Base-by-base conservation (phyloP, 768 basidiomycete species). In the Melanogaster broomeanus region DNA sequence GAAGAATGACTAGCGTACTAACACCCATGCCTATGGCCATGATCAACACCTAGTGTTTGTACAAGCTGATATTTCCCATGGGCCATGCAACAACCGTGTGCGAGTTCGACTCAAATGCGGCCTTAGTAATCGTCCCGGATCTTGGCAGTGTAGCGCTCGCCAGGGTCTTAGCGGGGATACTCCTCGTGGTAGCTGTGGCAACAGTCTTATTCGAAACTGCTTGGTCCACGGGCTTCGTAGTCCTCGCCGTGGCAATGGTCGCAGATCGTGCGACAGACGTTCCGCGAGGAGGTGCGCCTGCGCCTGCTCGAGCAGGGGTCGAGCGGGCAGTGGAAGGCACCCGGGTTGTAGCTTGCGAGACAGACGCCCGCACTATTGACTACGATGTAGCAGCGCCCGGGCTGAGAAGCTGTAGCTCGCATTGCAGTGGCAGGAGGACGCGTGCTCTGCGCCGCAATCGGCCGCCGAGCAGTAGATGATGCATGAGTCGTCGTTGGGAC, bases 51-150 rank as follows among this genome's bases (percentile, higher is more conserved):
- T n/a, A n/a, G n/a, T n/a, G n/a, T n/a, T n/a, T n/a, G n/a, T n/a
- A n/a, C 33, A 70, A n/a, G 34, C 64, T 57, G 7, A 51, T 63
- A 28, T 50, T 68, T 39, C 56, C 34, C 2, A 61, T 49, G 15
- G 58, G 58, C n/a, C n/a, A n/a, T n/a, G n/a, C n/a, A 16, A 57
- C 31, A 9, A 42, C 57, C 24, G 53, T 27, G 39, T 63, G 66
- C 3, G 55, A 51, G 39, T 63, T 61, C 15, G 61, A 51, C 37
- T 61, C 59, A 30, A 63, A 61, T n/a, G 42, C 59, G 3, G 42
- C 61, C 24, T 49, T 63, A 38, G 59, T 61, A 27, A 63, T 66
- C 37, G 65, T 68, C 8, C 63, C 61, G 4, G 61, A 58, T 30
- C 64, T 58, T 5, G 61, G 57, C 6, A 61, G 61, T 7, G 39